Conservation (phyloP, 495 filamentous ascomycete genomes). For the Penicillium paxilli region DNA sequence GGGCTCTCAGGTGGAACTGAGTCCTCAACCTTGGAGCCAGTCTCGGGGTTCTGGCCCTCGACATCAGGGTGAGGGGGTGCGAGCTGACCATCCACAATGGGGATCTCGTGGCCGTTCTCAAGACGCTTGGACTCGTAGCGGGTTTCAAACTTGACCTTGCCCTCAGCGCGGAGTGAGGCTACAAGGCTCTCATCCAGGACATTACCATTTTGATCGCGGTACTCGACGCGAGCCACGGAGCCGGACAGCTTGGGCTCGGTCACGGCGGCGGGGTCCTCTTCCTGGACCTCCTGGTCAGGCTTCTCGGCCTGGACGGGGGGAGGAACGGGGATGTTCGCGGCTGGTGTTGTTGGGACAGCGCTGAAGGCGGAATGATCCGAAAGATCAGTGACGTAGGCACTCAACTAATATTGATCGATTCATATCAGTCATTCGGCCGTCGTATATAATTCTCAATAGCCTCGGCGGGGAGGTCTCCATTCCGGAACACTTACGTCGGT, state of each 20-base stretch:
- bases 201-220: constrained; percentile 92
- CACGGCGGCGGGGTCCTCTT: constrained; percentile 31
- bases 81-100: constrained; percentile 68
- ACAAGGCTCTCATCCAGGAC: constrained; percentile 82
- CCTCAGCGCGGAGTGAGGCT: constrained; percentile 67
- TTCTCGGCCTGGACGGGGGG: constrained; percentile 16
- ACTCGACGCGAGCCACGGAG: constrained; percentile 85
- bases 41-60: constrained; percentile 70
- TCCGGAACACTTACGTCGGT: constrained; percentile 70
- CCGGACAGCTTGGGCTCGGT: constrained; percentile 59
- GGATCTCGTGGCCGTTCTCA: constrained; percentile 38
- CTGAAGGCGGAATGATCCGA: constrained; percentile 20
- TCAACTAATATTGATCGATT: constrained; percentile 29
- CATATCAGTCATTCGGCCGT: constrained; percentile 32
- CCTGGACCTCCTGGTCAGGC: background rate
- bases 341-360: constrained; percentile 27
- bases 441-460: constrained; percentile 20
- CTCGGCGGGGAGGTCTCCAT: constrained; percentile 35
- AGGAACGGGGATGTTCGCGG: constrained; percentile 10
- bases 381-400: constrained; percentile 40
- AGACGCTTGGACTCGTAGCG: constrained; percentile 82
- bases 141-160: constrained; percentile 93
- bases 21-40: constrained; percentile 41
- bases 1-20: constrained; percentile 41
- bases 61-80: constrained; percentile 86